Evolutionary conservation across 495 filamentous ascomycete species (phyloP).

Genomic region (Patellaria atrata): DNA sequence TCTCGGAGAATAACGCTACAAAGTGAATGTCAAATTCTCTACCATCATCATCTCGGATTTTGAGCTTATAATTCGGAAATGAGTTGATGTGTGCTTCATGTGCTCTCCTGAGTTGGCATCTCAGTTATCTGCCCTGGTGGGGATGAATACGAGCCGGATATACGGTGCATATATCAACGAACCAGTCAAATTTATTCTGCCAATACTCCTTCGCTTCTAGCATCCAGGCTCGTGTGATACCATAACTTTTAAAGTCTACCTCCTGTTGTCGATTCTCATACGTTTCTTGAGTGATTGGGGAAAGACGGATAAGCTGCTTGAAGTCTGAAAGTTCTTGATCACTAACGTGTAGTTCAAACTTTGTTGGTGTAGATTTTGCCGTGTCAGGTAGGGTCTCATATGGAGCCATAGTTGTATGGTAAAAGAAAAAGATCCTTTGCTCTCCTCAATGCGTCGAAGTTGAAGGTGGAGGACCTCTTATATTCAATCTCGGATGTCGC

Average conservation of each 20-base stretch:
- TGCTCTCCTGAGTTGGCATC: constrained; percentile 31
- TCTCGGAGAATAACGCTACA: constrained; percentile 44
- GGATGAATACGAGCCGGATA: no score
- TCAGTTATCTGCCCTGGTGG: no score
- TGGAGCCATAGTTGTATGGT: no score
- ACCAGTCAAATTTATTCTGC: constrained; percentile 34
- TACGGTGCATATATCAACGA: no score
- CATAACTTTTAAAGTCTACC: constrained; percentile 28
- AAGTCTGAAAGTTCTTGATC: constrained; percentile 35
- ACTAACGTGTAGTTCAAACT: constrained; percentile 33
- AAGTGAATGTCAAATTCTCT: constrained; percentile 43
- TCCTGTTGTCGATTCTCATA: constrained; percentile 37
- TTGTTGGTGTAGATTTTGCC: constrained; percentile 18
- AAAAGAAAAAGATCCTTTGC: no score
- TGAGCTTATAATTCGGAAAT: constrained; percentile 45
- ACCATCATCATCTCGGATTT: constrained; percentile 31
- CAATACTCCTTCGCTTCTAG: constrained; percentile 37
- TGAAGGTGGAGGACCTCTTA: no score
- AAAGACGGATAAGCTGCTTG: constrained; percentile 34
- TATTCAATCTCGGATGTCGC: no score
- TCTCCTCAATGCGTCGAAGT: no score
- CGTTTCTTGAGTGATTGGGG: constrained; percentile 37
- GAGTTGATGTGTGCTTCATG: constrained; percentile 44
- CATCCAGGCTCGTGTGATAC: constrained; percentile 44
- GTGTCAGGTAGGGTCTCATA: no score